A percentile compares a stretch with the other conserved stretches of the same genome.
Evolutionary conservation across 2,329 filamentous ascomycete genomes (phyloP).

Genomic region (Aspergillus intermedius): DNA sequence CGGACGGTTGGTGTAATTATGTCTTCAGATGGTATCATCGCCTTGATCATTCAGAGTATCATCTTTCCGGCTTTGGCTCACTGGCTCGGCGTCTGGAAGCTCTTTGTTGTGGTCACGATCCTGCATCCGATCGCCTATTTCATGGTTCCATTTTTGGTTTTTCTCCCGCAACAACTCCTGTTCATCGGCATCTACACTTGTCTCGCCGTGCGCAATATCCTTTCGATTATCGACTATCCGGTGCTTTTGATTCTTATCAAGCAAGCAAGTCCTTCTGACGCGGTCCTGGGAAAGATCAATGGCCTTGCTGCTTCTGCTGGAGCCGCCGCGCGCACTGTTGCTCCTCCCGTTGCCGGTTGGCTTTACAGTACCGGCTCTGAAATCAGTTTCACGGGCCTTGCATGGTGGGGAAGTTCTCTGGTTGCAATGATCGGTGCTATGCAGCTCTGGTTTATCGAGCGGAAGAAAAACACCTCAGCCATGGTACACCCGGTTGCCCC

Average conservation of each 20-base stretch:
- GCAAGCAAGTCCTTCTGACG: slow-evolving; percentile 59
- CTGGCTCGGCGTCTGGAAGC: slow-evolving; percentile 59
- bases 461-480: slow-evolving; percentile 39
- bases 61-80: slow-evolving; percentile 61
- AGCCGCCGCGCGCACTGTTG: slow-evolving; percentile 63
- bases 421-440: slow-evolving; percentile 51
- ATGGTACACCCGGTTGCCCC: slow-evolving; percentile 31
- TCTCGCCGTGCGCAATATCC: slow-evolving; percentile 58
- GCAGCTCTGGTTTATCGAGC: slow-evolving; percentile 52
- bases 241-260: slow-evolving; percentile 66
- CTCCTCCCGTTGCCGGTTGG: slow-evolving; percentile 61
- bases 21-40: slow-evolving; percentile 63
- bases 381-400: slow-evolving; percentile 53
- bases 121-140: slow-evolving; percentile 63
- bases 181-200: slow-evolving; percentile 61
- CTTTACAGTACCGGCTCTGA: slow-evolving; percentile 58
- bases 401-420: slow-evolving; percentile 55
- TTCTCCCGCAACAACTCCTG: slow-evolving; percentile 49
- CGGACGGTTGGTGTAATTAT: slow-evolving; percentile 64
- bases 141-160: slow-evolving; percentile 60
- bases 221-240: slow-evolving; percentile 63
- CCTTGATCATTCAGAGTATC: slow-evolving; percentile 65
- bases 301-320: slow-evolving; percentile 65
- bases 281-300: slow-evolving; percentile 63
- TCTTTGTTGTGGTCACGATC: slow-evolving; percentile 59